Evolutionary conservation across 768 basidiomycete genomes (phyloP).

Genomic region (Mycena venus): DNA sequence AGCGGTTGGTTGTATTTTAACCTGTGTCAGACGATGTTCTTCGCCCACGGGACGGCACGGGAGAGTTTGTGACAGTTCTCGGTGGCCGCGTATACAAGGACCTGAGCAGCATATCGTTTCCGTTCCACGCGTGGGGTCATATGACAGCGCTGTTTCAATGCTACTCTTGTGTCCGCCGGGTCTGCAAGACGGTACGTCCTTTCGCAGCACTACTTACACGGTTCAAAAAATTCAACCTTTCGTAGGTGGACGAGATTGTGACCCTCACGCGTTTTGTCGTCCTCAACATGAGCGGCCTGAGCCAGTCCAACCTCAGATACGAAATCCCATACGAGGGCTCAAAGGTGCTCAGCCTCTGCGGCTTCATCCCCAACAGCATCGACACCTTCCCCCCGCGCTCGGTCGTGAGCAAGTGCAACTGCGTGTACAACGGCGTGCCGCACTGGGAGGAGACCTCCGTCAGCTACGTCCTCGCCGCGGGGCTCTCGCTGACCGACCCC

Average conservation of each 20-base stretch:
- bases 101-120: constrained; percentile 41
- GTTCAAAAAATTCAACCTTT: not conserved
- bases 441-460: constrained; percentile 46
- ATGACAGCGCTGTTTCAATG: constrained; percentile 44
- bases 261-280: constrained; percentile 45
- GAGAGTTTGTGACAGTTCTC: constrained; percentile 46
- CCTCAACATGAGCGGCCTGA: constrained; percentile 29
- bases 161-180: constrained; percentile 47
- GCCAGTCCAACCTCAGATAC: constrained; percentile 40
- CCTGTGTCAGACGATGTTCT: constrained; percentile 43
- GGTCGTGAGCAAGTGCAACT: constrained; percentile 37
- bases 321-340: constrained; percentile 37
- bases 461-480: constrained; percentile 42
- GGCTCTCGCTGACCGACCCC: constrained; percentile 43
- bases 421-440: constrained; percentile 30
- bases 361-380: constrained; percentile 45
- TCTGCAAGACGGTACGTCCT: constrained; percentile 46
- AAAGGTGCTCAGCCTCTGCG: constrained; percentile 44
- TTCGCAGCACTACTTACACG: not conserved
- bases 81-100: constrained; percentile 51
- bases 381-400: constrained; percentile 39
- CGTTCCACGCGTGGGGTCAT: constrained; percentile 53
- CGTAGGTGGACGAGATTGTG: constrained; percentile 45
- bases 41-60: constrained; percentile 35
- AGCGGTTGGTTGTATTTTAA: not conserved